Conservation (phyloP, 2,329 filamentous ascomycete genomes). For the Gnomoniopsis sp. region DNA sequence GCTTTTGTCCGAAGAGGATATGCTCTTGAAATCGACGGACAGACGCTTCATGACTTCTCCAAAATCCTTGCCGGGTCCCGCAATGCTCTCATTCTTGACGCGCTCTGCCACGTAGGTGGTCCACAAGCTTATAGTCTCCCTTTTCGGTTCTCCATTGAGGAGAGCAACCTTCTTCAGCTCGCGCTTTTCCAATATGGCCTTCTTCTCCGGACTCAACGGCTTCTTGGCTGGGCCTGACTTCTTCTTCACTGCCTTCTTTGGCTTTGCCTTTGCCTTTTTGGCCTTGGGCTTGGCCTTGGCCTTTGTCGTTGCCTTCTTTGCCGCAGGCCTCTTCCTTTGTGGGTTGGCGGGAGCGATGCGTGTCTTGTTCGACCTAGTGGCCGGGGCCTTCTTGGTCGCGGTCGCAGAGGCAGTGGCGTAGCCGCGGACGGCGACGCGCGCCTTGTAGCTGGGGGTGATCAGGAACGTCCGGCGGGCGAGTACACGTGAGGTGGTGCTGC, state of each 20-base stretch:
- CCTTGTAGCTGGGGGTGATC: slow-evolving; percentile 13
- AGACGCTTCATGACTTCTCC: slow-evolving; percentile 25
- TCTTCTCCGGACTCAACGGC: slow-evolving; percentile 35
- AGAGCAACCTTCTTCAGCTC: slow-evolving; percentile 40
- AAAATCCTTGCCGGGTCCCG: slow-evolving; percentile 8
- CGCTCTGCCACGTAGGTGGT: slow-evolving; percentile 32
- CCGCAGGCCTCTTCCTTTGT: slow-evolving; percentile 18
- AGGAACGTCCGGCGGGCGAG: slow-evolving; percentile 13
- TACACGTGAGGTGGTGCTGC: slow-evolving; percentile 9
- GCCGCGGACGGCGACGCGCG: slow-evolving; percentile 14
- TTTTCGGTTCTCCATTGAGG: slow-evolving; percentile 33
- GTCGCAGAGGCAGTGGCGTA: slow-evolving; percentile 19
- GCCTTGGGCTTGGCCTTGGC: slow-evolving; percentile 6
- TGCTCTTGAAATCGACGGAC: slow-evolving; percentile 32
- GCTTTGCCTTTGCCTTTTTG: slow-evolving; percentile 9
- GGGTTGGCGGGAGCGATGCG: slow-evolving; percentile 22
- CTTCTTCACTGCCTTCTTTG: slow-evolving; percentile 21
- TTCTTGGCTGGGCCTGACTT: slow-evolving; percentile 26
- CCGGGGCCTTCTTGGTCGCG: slow-evolving; percentile 22
- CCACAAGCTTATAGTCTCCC: slow-evolving; percentile 33
- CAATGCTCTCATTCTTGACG: slow-evolving; percentile 22
- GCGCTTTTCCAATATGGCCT: slow-evolving; percentile 29
- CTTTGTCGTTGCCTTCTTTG: slow-evolving; percentile 20
- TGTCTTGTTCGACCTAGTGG: slow-evolving; percentile 17
- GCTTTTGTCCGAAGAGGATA: slow-evolving; percentile 39